phyloP scores from a whole-genome alignment of 306 rosid species.

The Sicyos baderoa region DNA sequence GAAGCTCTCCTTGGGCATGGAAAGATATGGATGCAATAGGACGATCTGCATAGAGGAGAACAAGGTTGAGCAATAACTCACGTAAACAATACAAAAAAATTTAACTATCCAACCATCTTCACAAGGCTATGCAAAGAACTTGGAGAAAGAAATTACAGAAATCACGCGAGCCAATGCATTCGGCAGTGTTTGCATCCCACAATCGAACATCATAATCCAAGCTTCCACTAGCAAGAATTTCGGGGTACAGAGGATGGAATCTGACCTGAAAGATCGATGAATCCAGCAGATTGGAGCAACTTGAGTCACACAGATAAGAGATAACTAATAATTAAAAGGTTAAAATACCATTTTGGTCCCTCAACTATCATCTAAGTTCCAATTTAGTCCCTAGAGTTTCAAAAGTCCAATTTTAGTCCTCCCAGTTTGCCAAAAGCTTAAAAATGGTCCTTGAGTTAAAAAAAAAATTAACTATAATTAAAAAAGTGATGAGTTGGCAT shows the following conservation, averaged over 20 bases:
- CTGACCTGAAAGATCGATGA: conserved; percentile 62
- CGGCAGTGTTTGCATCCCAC: conserved; percentile 88
- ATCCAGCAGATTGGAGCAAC: conserved; percentile 12
- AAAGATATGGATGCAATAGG: background rate
- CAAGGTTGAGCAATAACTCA: conserved; percentile 11
- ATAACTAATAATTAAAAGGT: too few species aligned
- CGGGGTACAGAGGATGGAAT: conserved; percentile 80
- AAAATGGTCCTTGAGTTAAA: too few species aligned
- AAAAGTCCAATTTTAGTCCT: too few species aligned
- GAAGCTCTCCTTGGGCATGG: background rate
- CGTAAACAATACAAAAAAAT: background rate
- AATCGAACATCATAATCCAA: conserved; percentile 95
- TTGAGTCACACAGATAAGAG: background rate
- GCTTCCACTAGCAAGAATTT: conserved; percentile 97
- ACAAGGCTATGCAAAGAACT: conserved; percentile 1
- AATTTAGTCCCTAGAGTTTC: too few species aligned
- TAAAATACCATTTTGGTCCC: too few species aligned
- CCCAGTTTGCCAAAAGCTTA: too few species aligned
- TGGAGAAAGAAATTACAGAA: conserved; percentile 48
- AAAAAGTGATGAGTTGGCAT: too few species aligned
- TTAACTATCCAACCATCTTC: background rate
- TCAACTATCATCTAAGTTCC: too few species aligned
- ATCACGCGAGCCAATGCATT: conserved; percentile 76
- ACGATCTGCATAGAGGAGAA: background rate
- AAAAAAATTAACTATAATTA: too few species aligned